Conservation (phyloP, 2,329 filamentous ascomycete genomes). For the Fusarium luffae region DNA sequence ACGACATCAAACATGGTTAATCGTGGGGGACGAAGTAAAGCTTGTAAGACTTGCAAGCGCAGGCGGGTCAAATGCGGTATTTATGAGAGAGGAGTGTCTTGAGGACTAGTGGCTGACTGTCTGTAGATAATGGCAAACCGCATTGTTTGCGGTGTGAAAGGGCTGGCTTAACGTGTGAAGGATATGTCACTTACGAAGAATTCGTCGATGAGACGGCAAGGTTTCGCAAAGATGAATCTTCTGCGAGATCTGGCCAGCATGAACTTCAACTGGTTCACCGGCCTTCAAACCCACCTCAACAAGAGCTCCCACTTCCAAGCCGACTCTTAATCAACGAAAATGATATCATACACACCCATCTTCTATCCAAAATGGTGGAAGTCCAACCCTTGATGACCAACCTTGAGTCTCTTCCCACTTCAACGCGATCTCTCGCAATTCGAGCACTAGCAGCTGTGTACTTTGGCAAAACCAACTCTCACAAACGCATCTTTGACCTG, state of each 20-base stretch:
- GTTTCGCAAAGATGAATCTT: neutral
- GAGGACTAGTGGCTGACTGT: neutral
- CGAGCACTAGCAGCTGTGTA: constrained; percentile 18
- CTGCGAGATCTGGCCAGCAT: rapidly evolving
- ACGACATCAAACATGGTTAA: constrained; percentile 13
- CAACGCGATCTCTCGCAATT: constrained; percentile 4
- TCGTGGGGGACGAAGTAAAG: constrained; percentile 25
- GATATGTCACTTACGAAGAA: constrained; percentile 3
- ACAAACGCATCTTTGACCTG: neutral
- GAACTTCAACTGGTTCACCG: rapidly evolving
- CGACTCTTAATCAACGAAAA: neutral
- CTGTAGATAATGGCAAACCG: constrained; percentile 18
- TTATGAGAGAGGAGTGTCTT: neutral
- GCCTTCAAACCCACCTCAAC: rapidly evolving
- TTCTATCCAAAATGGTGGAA: constrained; percentile 7
- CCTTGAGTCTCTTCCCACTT: neutral
- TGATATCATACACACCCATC: constrained; percentile 7
- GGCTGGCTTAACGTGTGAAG: constrained; percentile 5
- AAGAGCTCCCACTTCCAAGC: rapidly evolving
- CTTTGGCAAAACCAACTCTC: constrained; percentile 13
- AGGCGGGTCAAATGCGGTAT: constrained; percentile 29
- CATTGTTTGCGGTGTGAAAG: constrained; percentile 14
- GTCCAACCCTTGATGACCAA: constrained; percentile 11
- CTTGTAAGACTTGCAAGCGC: constrained; percentile 24
- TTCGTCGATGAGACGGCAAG: constrained; percentile 18